Evolutionary conservation across 2,329 filamentous ascomycete genomes (phyloP).

Genomic region (Thermomyces lanuginosus): DNA sequence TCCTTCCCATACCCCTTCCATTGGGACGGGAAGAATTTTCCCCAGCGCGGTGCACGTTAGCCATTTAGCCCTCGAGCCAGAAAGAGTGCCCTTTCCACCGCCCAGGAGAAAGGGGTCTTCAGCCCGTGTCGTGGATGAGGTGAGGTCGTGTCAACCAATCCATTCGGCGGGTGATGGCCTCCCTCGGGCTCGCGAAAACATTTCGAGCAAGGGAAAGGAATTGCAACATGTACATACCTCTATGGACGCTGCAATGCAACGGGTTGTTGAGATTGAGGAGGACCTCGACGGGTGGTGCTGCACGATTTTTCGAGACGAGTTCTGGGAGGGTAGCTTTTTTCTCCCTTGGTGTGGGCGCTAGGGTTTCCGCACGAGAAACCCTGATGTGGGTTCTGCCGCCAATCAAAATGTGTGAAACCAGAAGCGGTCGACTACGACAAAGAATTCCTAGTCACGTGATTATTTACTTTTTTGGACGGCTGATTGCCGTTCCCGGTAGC

Average conservation of each 20-base stretch:
- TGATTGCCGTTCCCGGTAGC: too few species aligned
- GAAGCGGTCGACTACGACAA: too few species aligned
- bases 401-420: too few species aligned
- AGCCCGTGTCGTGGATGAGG: conserved; percentile 38
- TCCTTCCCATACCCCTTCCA: conserved; percentile 15
- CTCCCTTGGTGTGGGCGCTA: conserved; percentile 5
- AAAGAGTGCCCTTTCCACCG: conserved; percentile 46
- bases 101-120: conserved; percentile 46
- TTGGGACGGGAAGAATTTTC: conserved; percentile 3
- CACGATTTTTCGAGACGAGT: too few species aligned
- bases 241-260: conserved; percentile 17
- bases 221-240: conserved; percentile 26
- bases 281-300: conserved; percentile 16
- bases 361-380: conserved; percentile 4
- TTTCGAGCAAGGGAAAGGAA: conserved; percentile 12
- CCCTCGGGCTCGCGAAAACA: conserved; percentile 29
- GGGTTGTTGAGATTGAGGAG: conserved; percentile 16
- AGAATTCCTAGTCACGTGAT: conserved; percentile 5
- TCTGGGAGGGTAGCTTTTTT: conserved; percentile 12
- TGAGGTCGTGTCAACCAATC: conserved; percentile 28
- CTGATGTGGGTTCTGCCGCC: too few species aligned
- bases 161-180: conserved; percentile 21
- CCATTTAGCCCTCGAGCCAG: conserved; percentile 43
- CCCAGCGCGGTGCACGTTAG: conserved; percentile 30
- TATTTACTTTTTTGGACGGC: too few species aligned